These are phyloP conservation scores for Blastocystis sp. DNA, from an alignment of 352 stramenopile genomes.

Conservation along the genomic window DNA sequence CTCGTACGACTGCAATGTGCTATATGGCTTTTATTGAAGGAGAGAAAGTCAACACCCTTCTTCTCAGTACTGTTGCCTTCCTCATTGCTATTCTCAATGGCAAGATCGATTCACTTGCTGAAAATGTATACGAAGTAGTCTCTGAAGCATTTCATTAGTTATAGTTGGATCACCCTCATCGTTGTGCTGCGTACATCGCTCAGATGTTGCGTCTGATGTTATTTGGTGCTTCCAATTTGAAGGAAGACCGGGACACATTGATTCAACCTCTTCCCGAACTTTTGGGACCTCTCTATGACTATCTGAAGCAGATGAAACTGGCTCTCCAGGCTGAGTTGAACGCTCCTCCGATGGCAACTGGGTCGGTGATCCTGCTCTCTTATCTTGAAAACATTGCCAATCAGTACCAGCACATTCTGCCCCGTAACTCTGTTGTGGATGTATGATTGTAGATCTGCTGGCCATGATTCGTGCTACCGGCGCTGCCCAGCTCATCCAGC, in stretches of 20 bases:
- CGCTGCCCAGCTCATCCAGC: too few species aligned
- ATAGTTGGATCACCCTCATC: conserved; percentile 29
- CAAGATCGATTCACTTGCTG: conserved; percentile 30
- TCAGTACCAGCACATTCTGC: not conserved
- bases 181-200: conserved; percentile 36
- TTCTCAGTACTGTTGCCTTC: not conserved
- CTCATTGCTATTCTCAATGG: not conserved
- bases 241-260: not conserved
- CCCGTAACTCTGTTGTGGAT: not conserved
- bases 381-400: not conserved
- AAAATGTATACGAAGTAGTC: conserved; percentile 33
- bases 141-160: not conserved
- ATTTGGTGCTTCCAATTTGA: conserved; percentile 33
- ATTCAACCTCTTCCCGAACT: conserved; percentile 36
- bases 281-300: conserved; percentile 32
- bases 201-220: conserved; percentile 47
- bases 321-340: conserved; percentile 42
- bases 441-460: not conserved
- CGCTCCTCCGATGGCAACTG: not conserved
- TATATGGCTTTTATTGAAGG: conserved; percentile 24
- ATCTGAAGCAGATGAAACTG: conserved; percentile 51
- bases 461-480: not conserved
- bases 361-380: conserved; percentile 40
- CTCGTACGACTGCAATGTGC: conserved; percentile 9
- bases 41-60: conserved; percentile 12